A percentile compares a stretch with the other conserved stretches of the same genome.
These are phyloP conservation scores for Salvia miltiorrhiza DNA, from an alignment of 257 asterid species.

Conservation along the genomic window DNA sequence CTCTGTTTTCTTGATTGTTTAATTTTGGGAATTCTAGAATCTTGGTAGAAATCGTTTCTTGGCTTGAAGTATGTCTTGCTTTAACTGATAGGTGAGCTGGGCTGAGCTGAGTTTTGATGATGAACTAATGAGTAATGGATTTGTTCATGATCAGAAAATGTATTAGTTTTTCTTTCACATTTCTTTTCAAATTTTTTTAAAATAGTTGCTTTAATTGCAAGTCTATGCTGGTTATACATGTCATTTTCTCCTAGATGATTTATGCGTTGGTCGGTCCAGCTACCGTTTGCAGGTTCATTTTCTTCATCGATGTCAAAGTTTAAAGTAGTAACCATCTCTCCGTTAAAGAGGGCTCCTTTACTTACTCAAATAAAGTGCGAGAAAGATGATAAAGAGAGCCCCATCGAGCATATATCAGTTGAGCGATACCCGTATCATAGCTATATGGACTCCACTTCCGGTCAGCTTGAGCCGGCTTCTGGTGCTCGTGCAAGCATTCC, in stretches of 20 bases:
- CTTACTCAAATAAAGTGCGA: constrained; percentile 65
- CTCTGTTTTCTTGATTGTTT: neutral
- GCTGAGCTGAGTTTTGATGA: neutral
- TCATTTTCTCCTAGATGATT: neutral
- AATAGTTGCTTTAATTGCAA: neutral
- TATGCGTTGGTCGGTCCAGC: constrained; percentile 28
- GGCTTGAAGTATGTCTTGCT: neutral
- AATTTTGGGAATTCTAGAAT: neutral
- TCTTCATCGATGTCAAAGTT: constrained; percentile 28
- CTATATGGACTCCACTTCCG: constrained; percentile 90
- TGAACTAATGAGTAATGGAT: neutral
- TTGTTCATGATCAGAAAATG: neutral
- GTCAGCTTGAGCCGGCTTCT: constrained; percentile 91
- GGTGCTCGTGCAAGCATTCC: constrained; percentile 97
- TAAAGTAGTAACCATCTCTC: constrained; percentile 14
- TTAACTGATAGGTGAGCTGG: neutral
- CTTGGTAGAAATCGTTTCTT: neutral
- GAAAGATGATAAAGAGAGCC: constrained; percentile 44
- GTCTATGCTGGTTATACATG: neutral
- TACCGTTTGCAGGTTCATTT: constrained; percentile 30
- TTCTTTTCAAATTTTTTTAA: too few relatives aligned
- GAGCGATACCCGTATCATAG: constrained; percentile 76
- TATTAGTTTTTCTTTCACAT: neutral
- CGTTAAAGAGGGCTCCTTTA: constrained; percentile 26
- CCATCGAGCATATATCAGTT: constrained; percentile 49